Percentiles rank a stretch among this genome's conserved stretches.
Conservation (phyloP, 371 early-diverging fungal genomes). For the Coemansia sp. region DNA sequence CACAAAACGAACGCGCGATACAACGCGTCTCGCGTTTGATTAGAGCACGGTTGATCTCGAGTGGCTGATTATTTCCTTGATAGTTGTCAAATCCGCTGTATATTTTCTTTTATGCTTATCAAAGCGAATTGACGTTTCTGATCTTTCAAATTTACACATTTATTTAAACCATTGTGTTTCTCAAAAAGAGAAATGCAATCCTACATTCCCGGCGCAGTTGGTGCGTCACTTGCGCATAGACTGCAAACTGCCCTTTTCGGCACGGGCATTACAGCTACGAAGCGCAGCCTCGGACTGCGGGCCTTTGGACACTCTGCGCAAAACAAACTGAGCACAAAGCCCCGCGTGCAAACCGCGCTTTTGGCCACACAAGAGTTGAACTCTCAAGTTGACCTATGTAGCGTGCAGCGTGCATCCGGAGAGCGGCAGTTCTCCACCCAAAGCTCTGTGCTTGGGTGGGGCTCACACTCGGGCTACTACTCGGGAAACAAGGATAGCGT, state of each 20-base stretch:
- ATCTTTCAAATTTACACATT: neutral
- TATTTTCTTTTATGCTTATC: too few relatives aligned
- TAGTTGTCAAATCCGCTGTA: too few relatives aligned
- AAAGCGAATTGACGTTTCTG: neutral
- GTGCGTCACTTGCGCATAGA: slow-evolving; percentile 13
- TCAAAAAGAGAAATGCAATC: slow-evolving; percentile 35
- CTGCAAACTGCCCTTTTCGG: slow-evolving; percentile 12
- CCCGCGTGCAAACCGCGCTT: neutral
- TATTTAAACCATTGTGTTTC: neutral
- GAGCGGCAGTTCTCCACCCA: slow-evolving; percentile 26
- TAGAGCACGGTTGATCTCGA: too few relatives aligned
- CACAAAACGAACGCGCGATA: too few relatives aligned
- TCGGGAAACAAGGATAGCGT: neutral
- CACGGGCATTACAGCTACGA: slow-evolving; percentile 5
- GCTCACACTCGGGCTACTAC: slow-evolving; percentile 27
- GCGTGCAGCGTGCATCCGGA: neutral
- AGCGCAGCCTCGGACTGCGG: neutral
- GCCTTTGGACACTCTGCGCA: neutral
- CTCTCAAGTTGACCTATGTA: neutral
- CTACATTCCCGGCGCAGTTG: slow-evolving; percentile 18
- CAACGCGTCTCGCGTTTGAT: too few relatives aligned
- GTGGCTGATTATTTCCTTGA: too few relatives aligned
- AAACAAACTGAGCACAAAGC: neutral
- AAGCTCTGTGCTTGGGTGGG: slow-evolving; percentile 28
- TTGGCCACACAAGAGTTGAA: neutral